A percentile compares a stretch with the other conserved stretches of the same genome.
Evolutionary conservation across 805 yeast genomes (phyloP).

Genomic region (Saccharomycopsis amapae): DNA sequence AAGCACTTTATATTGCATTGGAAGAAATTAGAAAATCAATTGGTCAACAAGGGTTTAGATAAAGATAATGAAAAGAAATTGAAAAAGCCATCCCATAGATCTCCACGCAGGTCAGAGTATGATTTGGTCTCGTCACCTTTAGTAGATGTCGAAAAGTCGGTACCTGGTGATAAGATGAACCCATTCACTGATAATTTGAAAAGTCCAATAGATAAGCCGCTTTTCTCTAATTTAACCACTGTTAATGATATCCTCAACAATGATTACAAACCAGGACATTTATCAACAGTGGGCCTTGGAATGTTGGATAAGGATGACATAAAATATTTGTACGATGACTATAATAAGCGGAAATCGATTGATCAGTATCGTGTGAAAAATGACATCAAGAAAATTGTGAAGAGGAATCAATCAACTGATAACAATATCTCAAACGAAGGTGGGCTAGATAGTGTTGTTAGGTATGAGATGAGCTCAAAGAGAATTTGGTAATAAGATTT

Average conservation of each 20-base stretch:
- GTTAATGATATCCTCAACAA: constrained; percentile 7
- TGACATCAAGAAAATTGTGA: constrained; percentile 6
- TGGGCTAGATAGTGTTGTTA: constrained; percentile 43
- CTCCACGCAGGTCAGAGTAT: no score
- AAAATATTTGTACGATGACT: constrained; percentile 13
- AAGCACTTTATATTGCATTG: constrained; percentile 20
- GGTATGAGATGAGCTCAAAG: constrained; percentile 74
- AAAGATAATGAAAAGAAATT: neutral
- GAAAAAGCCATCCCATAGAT: neutral
- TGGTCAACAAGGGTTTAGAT: neutral
- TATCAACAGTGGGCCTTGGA: constrained; percentile 12
- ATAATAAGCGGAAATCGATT: neutral
- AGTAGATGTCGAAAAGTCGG: no score
- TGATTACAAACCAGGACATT: constrained; percentile 13
- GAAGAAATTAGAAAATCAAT: constrained; percentile 15
- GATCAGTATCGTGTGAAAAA: constrained; percentile 9
- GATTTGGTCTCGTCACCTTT: no score
- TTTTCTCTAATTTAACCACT: neutral
- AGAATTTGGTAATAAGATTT: constrained; percentile 48
- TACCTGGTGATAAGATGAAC: no score
- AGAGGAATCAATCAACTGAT: neutral
- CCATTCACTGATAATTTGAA: no score
- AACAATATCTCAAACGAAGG: constrained; percentile 21
- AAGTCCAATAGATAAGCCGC: no score
- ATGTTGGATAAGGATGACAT: constrained; percentile 7